Evolutionary conservation across 345 rosid species (phyloP).

Genomic region (Gossypium australe): DNA sequence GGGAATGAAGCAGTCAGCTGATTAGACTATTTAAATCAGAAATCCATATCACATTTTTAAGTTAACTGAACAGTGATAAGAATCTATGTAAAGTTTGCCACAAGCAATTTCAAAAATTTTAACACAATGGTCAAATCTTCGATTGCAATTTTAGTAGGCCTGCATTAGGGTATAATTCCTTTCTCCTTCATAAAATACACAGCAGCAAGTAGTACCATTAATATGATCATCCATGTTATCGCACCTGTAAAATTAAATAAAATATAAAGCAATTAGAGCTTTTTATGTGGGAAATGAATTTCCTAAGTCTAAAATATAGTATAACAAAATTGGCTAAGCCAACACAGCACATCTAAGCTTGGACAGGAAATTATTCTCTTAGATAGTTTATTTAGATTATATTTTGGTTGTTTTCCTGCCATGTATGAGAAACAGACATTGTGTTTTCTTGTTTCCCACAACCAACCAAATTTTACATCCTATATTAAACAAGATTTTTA

Average conservation of each 20-base stretch:
- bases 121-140: not conserved
- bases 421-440: not conserved
- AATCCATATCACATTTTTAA: no score
- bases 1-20: no score
- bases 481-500: no score
- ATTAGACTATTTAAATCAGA: no score
- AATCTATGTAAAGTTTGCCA: not conserved
- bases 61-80: not conserved
- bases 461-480: no score
- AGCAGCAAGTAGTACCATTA: conserved; percentile 34
- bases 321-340: not conserved
- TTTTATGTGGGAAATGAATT: not conserved
- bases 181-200: conserved; percentile 30
- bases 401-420: no score
- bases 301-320: not conserved
- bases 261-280: not conserved
- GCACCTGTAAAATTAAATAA: conserved; percentile 32
- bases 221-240: conserved; percentile 31
- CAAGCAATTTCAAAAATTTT: not conserved
- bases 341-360: not conserved
- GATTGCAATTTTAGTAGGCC: not conserved
- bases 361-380: no score
- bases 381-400: no score
- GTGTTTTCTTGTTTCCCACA: not conserved
- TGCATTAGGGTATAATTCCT: conserved; percentile 14